Evolutionary conservation across 495 filamentous ascomycete genomes (phyloP).

Genomic region (Rusavskia elegans): DNA sequence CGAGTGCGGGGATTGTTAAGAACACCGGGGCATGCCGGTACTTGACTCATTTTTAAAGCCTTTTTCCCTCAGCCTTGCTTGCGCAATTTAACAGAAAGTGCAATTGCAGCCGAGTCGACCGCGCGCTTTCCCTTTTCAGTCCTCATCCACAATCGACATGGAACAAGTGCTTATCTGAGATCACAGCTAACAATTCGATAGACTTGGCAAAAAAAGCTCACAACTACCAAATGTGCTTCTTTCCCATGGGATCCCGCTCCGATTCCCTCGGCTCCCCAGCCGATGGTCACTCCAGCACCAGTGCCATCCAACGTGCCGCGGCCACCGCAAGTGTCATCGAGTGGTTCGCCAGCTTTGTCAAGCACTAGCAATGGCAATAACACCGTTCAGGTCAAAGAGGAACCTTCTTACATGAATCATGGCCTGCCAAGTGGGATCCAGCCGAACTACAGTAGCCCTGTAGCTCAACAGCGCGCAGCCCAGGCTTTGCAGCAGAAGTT

Average conservation of each 20-base stretch:
- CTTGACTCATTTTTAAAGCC: constrained; percentile 14
- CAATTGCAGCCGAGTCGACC: not conserved
- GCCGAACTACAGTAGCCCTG: constrained; percentile 24
- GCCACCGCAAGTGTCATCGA: constrained; percentile 17
- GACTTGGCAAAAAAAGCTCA: constrained; percentile 88
- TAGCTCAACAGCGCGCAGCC: constrained; percentile 51
- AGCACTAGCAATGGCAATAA: constrained; percentile 17
- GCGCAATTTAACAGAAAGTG: constrained; percentile 8
- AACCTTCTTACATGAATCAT: constrained; percentile 42
- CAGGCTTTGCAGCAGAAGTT: constrained; percentile 52
- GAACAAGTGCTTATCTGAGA: not conserved
- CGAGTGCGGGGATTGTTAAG: constrained; percentile 5
- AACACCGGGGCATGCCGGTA: not conserved
- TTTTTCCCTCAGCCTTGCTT: constrained; percentile 14
- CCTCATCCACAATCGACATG: not conserved
- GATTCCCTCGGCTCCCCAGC: constrained; percentile 24
- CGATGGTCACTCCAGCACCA: constrained; percentile 31
- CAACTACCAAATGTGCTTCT: constrained; percentile 59
- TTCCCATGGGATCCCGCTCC: constrained; percentile 91
- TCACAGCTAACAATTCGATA: constrained; percentile 23
- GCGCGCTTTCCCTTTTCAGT: constrained; percentile 1
- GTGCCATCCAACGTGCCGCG: constrained; percentile 45
- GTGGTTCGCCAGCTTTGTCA: constrained; percentile 7
- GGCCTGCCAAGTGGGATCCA: constrained; percentile 25
- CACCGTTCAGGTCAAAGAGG: constrained; percentile 52